A percentile compares a stretch with the other conserved stretches of the same genome.
Evolutionary conservation across 1,284 basidiomycete genomes (phyloP).

Genomic region (Coniophora puteana): DNA sequence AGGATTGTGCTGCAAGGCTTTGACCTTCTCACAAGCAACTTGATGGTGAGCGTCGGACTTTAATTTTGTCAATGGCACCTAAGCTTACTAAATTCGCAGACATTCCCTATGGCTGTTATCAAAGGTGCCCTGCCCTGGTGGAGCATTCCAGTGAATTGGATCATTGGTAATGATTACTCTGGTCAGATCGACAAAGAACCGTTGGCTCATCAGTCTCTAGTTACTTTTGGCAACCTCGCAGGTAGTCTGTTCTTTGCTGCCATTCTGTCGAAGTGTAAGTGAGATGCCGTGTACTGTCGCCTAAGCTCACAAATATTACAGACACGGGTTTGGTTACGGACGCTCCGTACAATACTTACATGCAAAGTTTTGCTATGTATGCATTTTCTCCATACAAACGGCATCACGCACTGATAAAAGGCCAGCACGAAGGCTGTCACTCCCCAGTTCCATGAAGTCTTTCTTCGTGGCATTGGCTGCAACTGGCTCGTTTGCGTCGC

Average conservation of each 20-base stretch:
- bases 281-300: constrained; percentile 1
- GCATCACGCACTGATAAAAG: constrained; percentile 4
- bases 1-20: constrained; percentile 73
- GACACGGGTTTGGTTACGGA: constrained; percentile 54
- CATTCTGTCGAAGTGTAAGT: constrained; percentile 61
- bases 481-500: constrained; percentile 80
- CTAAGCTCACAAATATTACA: constrained; percentile 23
- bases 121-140: constrained; percentile 66
- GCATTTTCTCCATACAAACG: constrained; percentile 14
- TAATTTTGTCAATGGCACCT: not conserved
- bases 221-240: constrained; percentile 66
- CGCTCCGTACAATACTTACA: constrained; percentile 54
- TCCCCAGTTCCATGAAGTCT: constrained; percentile 71
- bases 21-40: constrained; percentile 71
- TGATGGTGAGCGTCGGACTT: constrained; percentile 49
- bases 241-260: constrained; percentile 73
- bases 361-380: constrained; percentile 52
- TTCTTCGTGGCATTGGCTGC: constrained; percentile 73
- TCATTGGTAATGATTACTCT: constrained; percentile 46
- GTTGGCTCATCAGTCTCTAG: no score
- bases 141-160: constrained; percentile 63
- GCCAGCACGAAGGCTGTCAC: constrained; percentile 57
- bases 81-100: constrained; percentile 30
- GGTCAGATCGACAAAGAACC: not conserved
- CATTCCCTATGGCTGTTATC: constrained; percentile 63